Evolutionary conservation across 2,329 filamentous ascomycete genomes (phyloP).

Genomic region (Aspergillus proliferans): DNA sequence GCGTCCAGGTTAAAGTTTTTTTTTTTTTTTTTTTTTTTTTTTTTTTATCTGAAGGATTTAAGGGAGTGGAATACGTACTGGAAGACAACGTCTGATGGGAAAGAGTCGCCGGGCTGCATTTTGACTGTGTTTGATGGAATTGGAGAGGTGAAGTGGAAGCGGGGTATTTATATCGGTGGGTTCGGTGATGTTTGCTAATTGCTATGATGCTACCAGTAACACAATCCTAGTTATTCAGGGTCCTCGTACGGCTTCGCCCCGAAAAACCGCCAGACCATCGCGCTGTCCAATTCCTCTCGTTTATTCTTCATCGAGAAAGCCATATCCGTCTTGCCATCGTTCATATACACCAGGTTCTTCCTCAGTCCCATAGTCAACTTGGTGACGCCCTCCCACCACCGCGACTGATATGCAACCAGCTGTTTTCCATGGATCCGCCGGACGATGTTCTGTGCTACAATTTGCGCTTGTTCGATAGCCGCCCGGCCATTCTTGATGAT

Average conservation of each 20-base stretch:
- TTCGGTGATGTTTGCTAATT: no score
- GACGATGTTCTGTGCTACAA: constrained; percentile 52
- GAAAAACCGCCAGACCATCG: constrained; percentile 36
- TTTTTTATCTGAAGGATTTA: not conserved
- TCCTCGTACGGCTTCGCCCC: constrained; percentile 41
- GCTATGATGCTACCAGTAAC: not conserved
- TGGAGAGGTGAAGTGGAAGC: not conserved
- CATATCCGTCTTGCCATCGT: constrained; percentile 41
- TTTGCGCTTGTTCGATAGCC: constrained; percentile 48
- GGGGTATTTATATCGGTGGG: not conserved
- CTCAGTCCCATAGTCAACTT: constrained; percentile 50
- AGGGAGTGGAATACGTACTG: not conserved
- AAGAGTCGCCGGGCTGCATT: not conserved
- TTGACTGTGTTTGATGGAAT: not conserved
- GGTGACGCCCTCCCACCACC: constrained; percentile 47
- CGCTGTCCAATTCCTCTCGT: constrained; percentile 37
- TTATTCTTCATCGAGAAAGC: constrained; percentile 38
- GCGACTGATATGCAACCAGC: constrained; percentile 38
- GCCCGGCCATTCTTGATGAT: constrained; percentile 50
- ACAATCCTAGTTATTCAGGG: not conserved
- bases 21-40: no score
- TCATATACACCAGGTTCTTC: constrained; percentile 41
- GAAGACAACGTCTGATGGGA: not conserved
- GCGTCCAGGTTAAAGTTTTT: no score
- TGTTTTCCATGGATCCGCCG: constrained; percentile 38